A percentile compares a stretch with the other conserved stretches of the same genome.
These are phyloP conservation scores for Primulina tabacum DNA, from an alignment of 257 asterid genomes.

Conservation along the genomic window DNA sequence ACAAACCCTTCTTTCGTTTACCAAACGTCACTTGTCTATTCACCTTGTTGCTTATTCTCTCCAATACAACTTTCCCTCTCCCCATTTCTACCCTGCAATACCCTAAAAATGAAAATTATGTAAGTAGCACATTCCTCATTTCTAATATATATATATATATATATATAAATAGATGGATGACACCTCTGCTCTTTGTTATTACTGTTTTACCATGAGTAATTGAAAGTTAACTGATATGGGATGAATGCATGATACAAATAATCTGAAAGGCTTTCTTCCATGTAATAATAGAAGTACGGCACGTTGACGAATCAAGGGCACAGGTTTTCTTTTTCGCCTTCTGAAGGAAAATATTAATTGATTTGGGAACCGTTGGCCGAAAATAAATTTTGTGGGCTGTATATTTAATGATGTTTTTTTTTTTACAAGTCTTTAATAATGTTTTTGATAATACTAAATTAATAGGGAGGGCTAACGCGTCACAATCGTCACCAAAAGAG, in stretches of 20 bases:
- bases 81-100: background rate
- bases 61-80: background rate
- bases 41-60: background rate
- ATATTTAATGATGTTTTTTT: background rate
- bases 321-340: too few relatives aligned
- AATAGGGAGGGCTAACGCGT: too few relatives aligned
- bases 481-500: too few relatives aligned
- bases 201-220: background rate
- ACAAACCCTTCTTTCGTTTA: background rate
- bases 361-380: background rate
- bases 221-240: background rate
- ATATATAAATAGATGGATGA: background rate
- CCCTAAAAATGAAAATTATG: background rate
- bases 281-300: too few relatives aligned
- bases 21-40: background rate
- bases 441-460: too few relatives aligned
- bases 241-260: too few relatives aligned
- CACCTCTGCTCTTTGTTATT: too few relatives aligned
- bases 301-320: background rate
- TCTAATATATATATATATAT: background rate
- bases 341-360: background rate
- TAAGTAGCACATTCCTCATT: background rate
- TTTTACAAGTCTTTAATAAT: too few relatives aligned
- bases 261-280: background rate
- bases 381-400: background rate